Evolutionary conservation across 176 grass and related monocot species (phyloP), one percentile per base, ranked within the genome.

Genomic region (Olyra latifolia): DNA sequence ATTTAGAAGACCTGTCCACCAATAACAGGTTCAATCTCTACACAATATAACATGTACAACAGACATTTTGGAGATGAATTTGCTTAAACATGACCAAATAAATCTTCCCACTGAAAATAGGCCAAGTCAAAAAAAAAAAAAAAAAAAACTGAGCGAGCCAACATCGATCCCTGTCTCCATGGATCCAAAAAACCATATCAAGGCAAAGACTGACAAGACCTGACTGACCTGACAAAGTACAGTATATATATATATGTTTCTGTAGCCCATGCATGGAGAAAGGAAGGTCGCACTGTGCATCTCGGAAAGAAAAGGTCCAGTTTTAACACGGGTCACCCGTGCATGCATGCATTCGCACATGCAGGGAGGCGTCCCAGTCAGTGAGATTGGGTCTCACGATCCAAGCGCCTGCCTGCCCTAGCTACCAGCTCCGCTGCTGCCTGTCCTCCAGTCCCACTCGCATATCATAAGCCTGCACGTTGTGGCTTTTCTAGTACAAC

Each of bases 261-360:
- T 67, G 24, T 24, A 62, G 27, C 14, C 41, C 23, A 69, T 12
- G n/a, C 23, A 69, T 12, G n/a, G 68, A 22, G 54, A 62, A 47
- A n/a, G 4, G 2, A 15, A 43, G 60, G 10, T 3, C 46, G 29
- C 6, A 64, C 22, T 38, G 49, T 10, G 29, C 56, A 44, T 57
- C 1, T 11, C 24, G 40, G 40, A 57, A 81, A 71, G 57, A 71
- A 57, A 48, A 17, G 54, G 20, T 29, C 66, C 10, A 69, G 23
- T 65, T 48, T 57, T 17, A 71, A 14, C 54, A 35, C 55, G 35
- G 65, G 24, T 35, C 66, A 22, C 39, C 66, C 54, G 53, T 71
- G 54, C 66, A 32, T 44, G 62, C 47, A 14, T 45, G 15, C 24
- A n/a, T 44, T 44, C 17, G 66, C 78, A 81, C 78, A 81, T 48